Evolutionary conservation across 139 green algal species (phyloP).

Genomic region (Coccomyxa sp.): DNA sequence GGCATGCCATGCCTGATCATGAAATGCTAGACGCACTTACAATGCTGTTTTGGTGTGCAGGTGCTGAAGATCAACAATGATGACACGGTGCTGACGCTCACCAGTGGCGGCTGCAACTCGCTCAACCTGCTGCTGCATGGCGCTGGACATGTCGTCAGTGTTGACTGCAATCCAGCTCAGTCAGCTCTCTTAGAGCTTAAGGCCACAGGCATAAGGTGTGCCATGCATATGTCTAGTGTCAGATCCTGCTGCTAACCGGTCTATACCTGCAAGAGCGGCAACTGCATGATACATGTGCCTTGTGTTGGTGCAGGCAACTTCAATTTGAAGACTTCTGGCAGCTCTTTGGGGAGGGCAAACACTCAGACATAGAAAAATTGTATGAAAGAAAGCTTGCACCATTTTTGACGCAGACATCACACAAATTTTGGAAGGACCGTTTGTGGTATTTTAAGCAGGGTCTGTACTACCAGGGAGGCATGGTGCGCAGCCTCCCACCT

Average conservation of each 20-base stretch:
- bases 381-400: constrained; percentile 86
- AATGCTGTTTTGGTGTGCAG: constrained; percentile 5
- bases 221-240: not conserved
- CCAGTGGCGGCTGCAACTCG: constrained; percentile 94
- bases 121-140: constrained; percentile 89
- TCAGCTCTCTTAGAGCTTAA: constrained; percentile 95
- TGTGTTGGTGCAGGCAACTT: constrained; percentile 45
- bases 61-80: constrained; percentile 77
- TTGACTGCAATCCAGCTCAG: constrained; percentile 99
- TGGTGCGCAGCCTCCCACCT: constrained; percentile 51
- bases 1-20: not conserved
- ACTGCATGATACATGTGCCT: not conserved
- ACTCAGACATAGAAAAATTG: constrained; percentile 73
- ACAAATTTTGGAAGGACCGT: constrained; percentile 84
- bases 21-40: not conserved
- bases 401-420: constrained; percentile 77
- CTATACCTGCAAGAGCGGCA: not conserved
- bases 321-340: constrained; percentile 90
- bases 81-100: constrained; percentile 93
- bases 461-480: constrained; percentile 95
- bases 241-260: no score
- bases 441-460: constrained; percentile 90
- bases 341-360: constrained; percentile 76
- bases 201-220: constrained; percentile 58
- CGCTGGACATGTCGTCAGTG: constrained; percentile 79